Percentiles rank a stretch among this genome's conserved stretches.
phyloP scores from a whole-genome alignment of 371 early-diverging fungal species.

The Rhizomucor pusillus region DNA sequence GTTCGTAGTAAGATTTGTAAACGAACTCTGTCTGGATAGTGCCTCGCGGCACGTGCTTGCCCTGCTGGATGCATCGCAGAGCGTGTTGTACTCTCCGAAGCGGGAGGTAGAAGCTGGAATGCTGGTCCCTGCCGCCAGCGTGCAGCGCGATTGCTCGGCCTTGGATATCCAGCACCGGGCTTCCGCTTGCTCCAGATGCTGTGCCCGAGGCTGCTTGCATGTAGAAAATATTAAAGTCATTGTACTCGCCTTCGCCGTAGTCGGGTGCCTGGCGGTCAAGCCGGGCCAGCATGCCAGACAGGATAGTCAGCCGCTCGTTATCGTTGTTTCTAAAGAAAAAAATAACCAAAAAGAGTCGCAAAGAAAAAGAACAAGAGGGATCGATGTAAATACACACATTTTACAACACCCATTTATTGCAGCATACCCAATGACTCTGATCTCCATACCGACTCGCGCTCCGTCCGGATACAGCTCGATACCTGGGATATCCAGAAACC shows the following conservation, averaged over 20 bases:
- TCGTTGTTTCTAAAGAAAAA: conserved; percentile 61
- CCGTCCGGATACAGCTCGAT: conserved; percentile 73
- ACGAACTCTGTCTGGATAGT: conserved; percentile 72
- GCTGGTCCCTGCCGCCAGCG: conserved; percentile 59
- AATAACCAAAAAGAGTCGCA: no score
- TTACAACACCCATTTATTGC: conserved; percentile 2
- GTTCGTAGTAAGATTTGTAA: conserved; percentile 61
- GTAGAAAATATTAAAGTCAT: conserved; percentile 72
- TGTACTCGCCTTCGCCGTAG: conserved; percentile 59
- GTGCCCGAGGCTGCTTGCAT: conserved; percentile 70
- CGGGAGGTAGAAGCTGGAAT: conserved; percentile 64
- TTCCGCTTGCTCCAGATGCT: conserved; percentile 67
- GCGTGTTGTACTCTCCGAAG: conserved; percentile 70
- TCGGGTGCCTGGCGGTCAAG: conserved; percentile 59
- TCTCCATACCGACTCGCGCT: conserved; percentile 80
- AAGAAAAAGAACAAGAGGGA: no score
- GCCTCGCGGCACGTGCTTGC: conserved; percentile 66
- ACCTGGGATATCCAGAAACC: conserved; percentile 66
- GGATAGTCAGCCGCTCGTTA: conserved; percentile 78
- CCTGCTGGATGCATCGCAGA: conserved; percentile 53
- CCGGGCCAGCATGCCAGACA: conserved; percentile 78
- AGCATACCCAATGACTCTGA: conserved; percentile 71
- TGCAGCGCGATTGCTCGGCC: conserved; percentile 71
- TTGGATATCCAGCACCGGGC: conserved; percentile 67
- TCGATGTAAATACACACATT: no score